Percentiles rank a stretch among this genome's conserved stretches.
Conservation (phyloP, 805 yeast species). For the Candida tammaniensis region DNA sequence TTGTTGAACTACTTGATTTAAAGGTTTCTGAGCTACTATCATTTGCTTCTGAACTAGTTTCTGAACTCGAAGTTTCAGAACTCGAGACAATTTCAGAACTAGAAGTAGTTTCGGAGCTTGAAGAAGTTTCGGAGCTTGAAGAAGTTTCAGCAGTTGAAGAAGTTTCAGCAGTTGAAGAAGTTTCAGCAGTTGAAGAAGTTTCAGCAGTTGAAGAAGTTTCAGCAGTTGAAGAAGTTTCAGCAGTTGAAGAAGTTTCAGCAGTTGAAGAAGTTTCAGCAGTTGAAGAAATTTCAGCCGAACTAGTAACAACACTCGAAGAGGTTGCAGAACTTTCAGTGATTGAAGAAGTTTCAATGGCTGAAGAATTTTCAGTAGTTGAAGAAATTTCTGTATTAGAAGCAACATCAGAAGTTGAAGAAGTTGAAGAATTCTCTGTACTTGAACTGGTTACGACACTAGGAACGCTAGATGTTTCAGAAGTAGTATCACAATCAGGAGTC, state of each 20-base stretch:
- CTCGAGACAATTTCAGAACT: too few species aligned
- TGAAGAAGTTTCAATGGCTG: background rate
- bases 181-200: too few species aligned
- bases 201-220: too few species aligned
- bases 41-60: background rate
- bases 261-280: background rate
- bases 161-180: too few species aligned
- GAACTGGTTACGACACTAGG: background rate
- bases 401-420: background rate
- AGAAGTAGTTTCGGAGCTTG: too few species aligned
- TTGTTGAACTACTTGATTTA: too few species aligned
- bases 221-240: too few species aligned
- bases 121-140: background rate
- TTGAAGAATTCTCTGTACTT: background rate
- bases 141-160: too few species aligned
- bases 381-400: conserved; percentile 1
- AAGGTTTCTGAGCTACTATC: background rate
- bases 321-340: background rate
- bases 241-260: too few species aligned
- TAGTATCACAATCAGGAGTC: background rate
- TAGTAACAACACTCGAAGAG: background rate
- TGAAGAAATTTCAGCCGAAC: background rate
- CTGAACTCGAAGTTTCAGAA: too few species aligned
- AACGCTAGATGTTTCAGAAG: background rate
- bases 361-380: background rate